Base-by-base conservation (phyloP, 2,329 filamentous ascomycete genomes). In the Sordariomycetes sp. region DNA sequence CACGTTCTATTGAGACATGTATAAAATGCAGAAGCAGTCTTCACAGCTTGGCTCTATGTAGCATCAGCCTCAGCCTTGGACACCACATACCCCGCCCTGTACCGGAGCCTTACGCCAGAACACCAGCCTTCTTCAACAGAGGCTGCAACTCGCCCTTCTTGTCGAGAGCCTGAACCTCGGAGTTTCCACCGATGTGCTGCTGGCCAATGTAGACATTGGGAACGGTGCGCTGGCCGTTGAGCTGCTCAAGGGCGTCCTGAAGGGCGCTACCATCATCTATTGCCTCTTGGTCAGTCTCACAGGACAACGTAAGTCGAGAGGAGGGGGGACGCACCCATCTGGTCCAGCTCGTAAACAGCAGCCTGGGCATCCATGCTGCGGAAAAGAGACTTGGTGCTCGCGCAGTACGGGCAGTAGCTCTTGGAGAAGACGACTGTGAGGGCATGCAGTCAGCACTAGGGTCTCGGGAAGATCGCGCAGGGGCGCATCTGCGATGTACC, bases 161-260 rank as follows among this genome's bases (percentile, higher is more conserved):
- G 36, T 85, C 63, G 46, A 92, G 59, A 21, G 51, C 50, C 46
- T 77, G 72, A 35, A 96, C 63, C 45, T 93, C 90, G 17, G 86
- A 94, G 75, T 96, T 96, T 47, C 92, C 92, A 43, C 92, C 92
- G 57, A 98, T 93, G 64, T 95, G 90, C 68, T 93, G 68, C 66
- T 87, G 66, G 48, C 66, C 66, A 63, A 98, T 96, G 70, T 84
- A 96, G 66, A 94, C 83, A 69, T 96, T 96, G 50, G 92, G 92
- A 6, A 98, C 92, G 50, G 85, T 90, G 51, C 79, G 72, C 72
- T 98, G 92, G 58, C 74, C 70, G 37, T 79, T 86, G 50, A 96
- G 75, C 43, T 90, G 73, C 46, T 75, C 60, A 40, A 98, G 83
- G 18, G 87, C 86, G 44, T 77, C 69, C 69, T 98, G 92, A 52